Conservation (phyloP, 2,329 filamentous ascomycete species). For the Colletotrichum brevisporum region DNA sequence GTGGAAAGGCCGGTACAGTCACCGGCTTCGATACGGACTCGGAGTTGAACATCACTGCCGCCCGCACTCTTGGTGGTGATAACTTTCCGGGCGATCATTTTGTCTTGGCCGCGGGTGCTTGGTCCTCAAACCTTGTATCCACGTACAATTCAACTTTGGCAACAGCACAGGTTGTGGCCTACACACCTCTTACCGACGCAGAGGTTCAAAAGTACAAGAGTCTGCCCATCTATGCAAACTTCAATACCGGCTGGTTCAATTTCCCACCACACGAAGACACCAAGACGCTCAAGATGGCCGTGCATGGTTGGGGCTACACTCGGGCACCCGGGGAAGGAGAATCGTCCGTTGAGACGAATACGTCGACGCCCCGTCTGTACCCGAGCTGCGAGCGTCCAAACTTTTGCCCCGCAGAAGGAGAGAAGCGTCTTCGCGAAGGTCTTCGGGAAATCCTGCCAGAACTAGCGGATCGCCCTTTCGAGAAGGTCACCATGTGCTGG, state of each 20-base stretch:
- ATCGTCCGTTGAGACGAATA: not conserved
- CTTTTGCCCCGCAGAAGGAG: slow-evolving; percentile 64
- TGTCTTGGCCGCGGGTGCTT: slow-evolving; percentile 78
- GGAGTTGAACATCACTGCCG: slow-evolving; percentile 20
- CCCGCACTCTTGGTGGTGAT: not conserved
- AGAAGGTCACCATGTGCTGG: slow-evolving; percentile 70
- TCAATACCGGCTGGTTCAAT: slow-evolving; percentile 67
- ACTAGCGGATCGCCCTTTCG: slow-evolving; percentile 66
- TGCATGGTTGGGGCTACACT: slow-evolving; percentile 72
- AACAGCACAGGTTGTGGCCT: slow-evolving; percentile 77
- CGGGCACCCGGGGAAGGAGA: slow-evolving; percentile 40
- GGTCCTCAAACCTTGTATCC: slow-evolving; percentile 69
- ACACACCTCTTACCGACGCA: slow-evolving; percentile 70
- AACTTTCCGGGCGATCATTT: not conserved
- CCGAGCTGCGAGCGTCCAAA: slow-evolving; percentile 49
- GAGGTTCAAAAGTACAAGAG: slow-evolving; percentile 68
- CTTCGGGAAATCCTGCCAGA: slow-evolving; percentile 68
- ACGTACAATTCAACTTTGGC: slow-evolving; percentile 73
- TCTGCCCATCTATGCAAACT: slow-evolving; percentile 72
- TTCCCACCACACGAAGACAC: slow-evolving; percentile 63
- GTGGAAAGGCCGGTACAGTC: slow-evolving; percentile 48
- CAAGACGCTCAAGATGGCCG: slow-evolving; percentile 70
- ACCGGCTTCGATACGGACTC: slow-evolving; percentile 44
- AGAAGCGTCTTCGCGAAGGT: slow-evolving; percentile 64
- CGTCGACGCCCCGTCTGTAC: slow-evolving; percentile 4